Evolutionary conservation across 495 filamentous ascomycete genomes (phyloP).

Genomic region (Cercophora samala): DNA sequence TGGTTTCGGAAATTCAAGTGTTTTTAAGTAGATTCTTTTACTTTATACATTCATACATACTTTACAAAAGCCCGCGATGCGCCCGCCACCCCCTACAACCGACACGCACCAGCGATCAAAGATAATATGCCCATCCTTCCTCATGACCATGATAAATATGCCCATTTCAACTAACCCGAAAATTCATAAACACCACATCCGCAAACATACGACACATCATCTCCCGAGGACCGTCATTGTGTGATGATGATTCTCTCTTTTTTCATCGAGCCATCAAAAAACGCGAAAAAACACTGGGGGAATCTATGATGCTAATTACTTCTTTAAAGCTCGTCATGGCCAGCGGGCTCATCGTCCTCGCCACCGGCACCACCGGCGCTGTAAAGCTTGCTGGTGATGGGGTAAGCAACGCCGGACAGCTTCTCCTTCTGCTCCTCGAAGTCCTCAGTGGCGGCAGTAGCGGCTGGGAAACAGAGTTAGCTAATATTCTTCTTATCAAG

Average conservation of each 20-base stretch:
- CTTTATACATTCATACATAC: conserved; percentile 1
- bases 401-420: conserved; percentile 91
- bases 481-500: background rate
- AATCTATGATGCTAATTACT: conserved; percentile 34
- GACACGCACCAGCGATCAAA: background rate
- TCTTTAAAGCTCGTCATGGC: conserved; percentile 87
- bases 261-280: conserved; percentile 29
- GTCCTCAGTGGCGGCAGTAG: conserved; percentile 82
- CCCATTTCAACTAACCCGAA: background rate
- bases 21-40: background rate
- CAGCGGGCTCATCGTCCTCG: conserved; percentile 69
- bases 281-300: conserved; percentile 26
- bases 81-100: background rate
- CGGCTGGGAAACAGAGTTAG: conserved; percentile 44
- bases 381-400: conserved; percentile 98
- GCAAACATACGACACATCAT: background rate
- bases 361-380: conserved; percentile 59
- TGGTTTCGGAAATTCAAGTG: background rate
- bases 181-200: background rate
- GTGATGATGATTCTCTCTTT: conserved; percentile 11
- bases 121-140: background rate
- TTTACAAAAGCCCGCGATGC: background rate
- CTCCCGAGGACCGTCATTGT: background rate
- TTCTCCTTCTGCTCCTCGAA: conserved; percentile 99
- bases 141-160: background rate